A percentile compares a stretch with the other conserved stretches of the same genome.
Conservation (phyloP, 768 basidiomycete genomes). For the Termitomyces bulborhizus region DNA sequence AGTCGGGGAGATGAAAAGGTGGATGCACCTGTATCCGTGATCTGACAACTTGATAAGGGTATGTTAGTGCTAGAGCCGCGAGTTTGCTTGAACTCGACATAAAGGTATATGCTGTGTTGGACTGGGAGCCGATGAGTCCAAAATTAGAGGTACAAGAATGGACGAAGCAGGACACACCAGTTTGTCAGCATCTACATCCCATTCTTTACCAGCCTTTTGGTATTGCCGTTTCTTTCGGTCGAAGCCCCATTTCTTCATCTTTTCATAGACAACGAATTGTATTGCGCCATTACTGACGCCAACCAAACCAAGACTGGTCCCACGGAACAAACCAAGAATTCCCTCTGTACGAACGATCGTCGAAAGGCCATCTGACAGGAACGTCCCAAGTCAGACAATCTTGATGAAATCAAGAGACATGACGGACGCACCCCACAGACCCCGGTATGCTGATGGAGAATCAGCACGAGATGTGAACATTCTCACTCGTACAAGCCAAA, state of each 20-base stretch:
- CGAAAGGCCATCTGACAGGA: conserved; percentile 51
- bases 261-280: conserved; percentile 95
- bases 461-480: conserved; percentile 82
- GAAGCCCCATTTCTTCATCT: conserved; percentile 89
- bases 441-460: conserved; percentile 70
- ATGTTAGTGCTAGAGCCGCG: conserved; percentile 75
- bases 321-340: conserved; percentile 73
- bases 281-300: conserved; percentile 94
- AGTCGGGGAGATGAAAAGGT: neutral
- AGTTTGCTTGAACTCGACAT: conserved; percentile 93
- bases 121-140: conserved; percentile 36
- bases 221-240: conserved; percentile 66
- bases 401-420: neutral
- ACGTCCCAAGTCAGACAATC: neutral
- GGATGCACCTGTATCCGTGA: conserved; percentile 81
- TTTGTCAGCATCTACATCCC: conserved; percentile 75
- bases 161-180: conserved; percentile 48
- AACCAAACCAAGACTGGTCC: conserved; percentile 81
- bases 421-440: conserved; percentile 60
- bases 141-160: neutral
- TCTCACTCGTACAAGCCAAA: conserved; percentile 96
- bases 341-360: conserved; percentile 74
- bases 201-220: conserved; percentile 53
- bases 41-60: conserved; percentile 96
- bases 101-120: conserved; percentile 83